Base-by-base conservation (phyloP, 106 monocot genomes). In the Chionographis japonica region DNA sequence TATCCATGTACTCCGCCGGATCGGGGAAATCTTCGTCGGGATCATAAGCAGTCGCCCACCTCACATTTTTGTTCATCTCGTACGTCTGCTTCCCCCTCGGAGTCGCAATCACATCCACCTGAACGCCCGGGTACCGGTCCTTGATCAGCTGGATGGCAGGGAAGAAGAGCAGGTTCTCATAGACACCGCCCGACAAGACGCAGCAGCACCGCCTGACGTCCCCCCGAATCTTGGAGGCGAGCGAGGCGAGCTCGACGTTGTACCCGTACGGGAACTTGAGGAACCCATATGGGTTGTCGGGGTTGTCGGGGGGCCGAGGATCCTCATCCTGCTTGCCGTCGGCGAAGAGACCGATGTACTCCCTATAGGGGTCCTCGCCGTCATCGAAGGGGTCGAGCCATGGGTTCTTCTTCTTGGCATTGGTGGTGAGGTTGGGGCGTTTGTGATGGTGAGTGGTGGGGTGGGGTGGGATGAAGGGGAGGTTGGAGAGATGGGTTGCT, bases 341-440 rank as follows among this genome's bases (percentile, higher is more conserved):
- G 2, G 79, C n/a, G 74, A 78, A 95, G 58, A 88, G 81, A 27
- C 76, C 64, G 19, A 65, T 70, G 72, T 79, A 83, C 67, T 91
- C 94, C 61, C 81, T 76, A 19, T 88, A 78, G 2, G 83, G 88
- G 72, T 88, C 91, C 2, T 51, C 67, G 0, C 91, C 94, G 40
- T 88, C 85, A 72, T 95, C 91, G 67, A 91, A 95, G 37, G 91
- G 86, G 74, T 95, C 94, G 9, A 95, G 86, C 94, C 94, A 95
- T 3, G 83, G 88, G 75, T 91, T 91, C 78, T 86, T 84, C 77
- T 90, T 88, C 82, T 88, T 91, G 67, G 79, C 68, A 10, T 37
- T 38, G 35, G 71, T 62, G 41, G 80, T 9, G 50, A 76, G 13
- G 54, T 40, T 14, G 8, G 40, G 35, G 14, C 10, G 8, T 36